Conservation (phyloP, 805 yeast genomes). For the Vanderwaltozyma yarrowii region DNA sequence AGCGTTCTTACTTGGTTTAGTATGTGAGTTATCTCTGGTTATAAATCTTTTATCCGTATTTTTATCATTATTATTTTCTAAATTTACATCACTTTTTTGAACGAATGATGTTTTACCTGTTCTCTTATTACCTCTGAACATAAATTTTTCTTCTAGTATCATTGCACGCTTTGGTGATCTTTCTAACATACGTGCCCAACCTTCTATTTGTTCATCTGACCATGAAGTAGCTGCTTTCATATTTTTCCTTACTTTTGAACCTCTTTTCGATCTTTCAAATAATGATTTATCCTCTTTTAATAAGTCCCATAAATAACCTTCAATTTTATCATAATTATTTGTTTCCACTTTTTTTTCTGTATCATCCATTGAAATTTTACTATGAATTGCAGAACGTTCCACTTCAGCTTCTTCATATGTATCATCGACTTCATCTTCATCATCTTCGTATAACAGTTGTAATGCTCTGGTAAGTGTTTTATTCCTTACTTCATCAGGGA, state of each 20-base stretch:
- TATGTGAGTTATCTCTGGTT: too few relatives aligned
- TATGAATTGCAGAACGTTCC: slow-evolving; percentile 1
- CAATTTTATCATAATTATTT: slow-evolving; percentile 35
- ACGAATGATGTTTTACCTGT: slow-evolving; percentile 25
- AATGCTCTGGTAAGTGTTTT: slow-evolving; percentile 52
- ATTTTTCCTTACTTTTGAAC: slow-evolving; percentile 39
- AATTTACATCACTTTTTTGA: slow-evolving; percentile 18
- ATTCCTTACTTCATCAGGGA: slow-evolving; percentile 43
- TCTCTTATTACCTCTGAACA: slow-evolving; percentile 35
- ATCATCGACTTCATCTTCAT: slow-evolving; percentile 83
- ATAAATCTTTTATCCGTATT: too few relatives aligned
- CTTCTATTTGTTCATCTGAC: slow-evolving; percentile 89
- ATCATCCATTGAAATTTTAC: slow-evolving; percentile 3
- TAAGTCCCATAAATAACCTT: slow-evolving; percentile 45
- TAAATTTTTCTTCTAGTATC: slow-evolving; percentile 50
- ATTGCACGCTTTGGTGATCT: slow-evolving; percentile 54
- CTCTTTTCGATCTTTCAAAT: slow-evolving; percentile 42
- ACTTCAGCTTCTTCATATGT: slow-evolving; percentile 48
- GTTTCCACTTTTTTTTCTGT: slow-evolving; percentile 8
- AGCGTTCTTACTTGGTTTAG: too few relatives aligned
- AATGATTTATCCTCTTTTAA: slow-evolving; percentile 41
- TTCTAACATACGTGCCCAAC: slow-evolving; percentile 75
- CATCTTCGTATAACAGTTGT: slow-evolving; percentile 54
- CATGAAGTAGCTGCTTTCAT: slow-evolving; percentile 48
- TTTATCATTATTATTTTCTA: too few relatives aligned